Base-by-base conservation (phyloP, 352 stramenopile species). In the Globisporangium cylindrosporum region DNA sequence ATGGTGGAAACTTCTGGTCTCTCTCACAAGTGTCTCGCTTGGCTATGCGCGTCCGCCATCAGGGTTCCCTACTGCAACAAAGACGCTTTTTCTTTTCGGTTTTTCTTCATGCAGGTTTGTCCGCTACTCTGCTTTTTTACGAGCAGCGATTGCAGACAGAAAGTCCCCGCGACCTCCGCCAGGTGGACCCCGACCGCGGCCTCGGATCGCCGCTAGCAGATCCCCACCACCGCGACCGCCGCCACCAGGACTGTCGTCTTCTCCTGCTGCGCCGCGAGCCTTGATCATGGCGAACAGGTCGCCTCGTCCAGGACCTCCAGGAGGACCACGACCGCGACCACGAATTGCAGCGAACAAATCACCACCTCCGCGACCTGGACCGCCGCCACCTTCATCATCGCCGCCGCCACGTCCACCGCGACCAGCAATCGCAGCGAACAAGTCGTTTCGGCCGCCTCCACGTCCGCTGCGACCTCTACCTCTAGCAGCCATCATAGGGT, bases 221-320 rank as follows among this genome's bases (percentile, higher is more conserved):
- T 88, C 83, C 6, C 66, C 62, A 24, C 73, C 79, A 10, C 80
- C 76, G 29, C 76, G 66, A 9, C 75, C 74, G 22, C 73, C 76
- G 41, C 69, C 63, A n/a, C 65, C 71, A 34, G 66, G 66, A 25
- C 72, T 73, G 6, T 64, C 77, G 20, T 74, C 71, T 20, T 59
- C 62, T 5, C 70, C 69, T 7, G 59, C 67, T 8, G 57, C 76
- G 61, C 76, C 77, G 22, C 75, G 70, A 0, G 73, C 74, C 60
- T 89, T 84, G 55, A 94, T 94, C 18, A 82, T 80, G 36, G 86
- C 77, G 62, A 94, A 87, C 12, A 94, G 63, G 63, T 91, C 80
- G 38, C 81, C 75, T 15, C 81, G 75, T 36, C 79, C 73, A 69
- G 80, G 80, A 57, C 76, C 75, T 10, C 73, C 77, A 1, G 80